Conservation (phyloP, 257 asterid genomes). For the Lycium ferocissimum region DNA sequence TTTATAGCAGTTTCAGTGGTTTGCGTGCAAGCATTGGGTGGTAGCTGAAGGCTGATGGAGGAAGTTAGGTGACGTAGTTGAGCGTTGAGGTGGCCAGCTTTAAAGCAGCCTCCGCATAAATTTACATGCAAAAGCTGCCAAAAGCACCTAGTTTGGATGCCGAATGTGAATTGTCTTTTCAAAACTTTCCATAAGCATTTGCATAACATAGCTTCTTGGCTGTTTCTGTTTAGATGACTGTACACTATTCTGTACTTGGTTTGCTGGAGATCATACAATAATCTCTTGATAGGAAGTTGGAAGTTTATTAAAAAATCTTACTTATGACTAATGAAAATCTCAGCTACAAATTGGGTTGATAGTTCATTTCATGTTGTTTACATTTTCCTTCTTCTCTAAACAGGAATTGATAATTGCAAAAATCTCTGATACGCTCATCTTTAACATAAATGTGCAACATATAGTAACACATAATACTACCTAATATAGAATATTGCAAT, state of each 20-base stretch:
- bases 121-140: neutral
- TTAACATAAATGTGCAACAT: neutral
- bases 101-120: neutral
- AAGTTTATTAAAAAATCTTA: neutral
- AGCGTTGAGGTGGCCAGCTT: conserved; percentile 1
- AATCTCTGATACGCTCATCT: neutral
- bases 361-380: neutral
- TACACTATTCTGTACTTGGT: neutral
- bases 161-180: neutral
- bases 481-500: neutral
- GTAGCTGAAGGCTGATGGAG: neutral
- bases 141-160: conserved; percentile 12
- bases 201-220: neutral
- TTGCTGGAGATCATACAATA: neutral
- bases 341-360: neutral
- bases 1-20: neutral
- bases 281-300: neutral
- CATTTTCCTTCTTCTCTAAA: neutral
- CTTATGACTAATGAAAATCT: neutral
- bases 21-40: neutral
- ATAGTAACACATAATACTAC: neutral
- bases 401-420: conserved; percentile 12
- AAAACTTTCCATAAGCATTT: neutral
- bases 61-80: neutral
- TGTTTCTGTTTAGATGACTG: neutral